Base-by-base conservation (phyloP, 2,329 filamentous ascomycete species). In the Fusarium chaquense region DNA sequence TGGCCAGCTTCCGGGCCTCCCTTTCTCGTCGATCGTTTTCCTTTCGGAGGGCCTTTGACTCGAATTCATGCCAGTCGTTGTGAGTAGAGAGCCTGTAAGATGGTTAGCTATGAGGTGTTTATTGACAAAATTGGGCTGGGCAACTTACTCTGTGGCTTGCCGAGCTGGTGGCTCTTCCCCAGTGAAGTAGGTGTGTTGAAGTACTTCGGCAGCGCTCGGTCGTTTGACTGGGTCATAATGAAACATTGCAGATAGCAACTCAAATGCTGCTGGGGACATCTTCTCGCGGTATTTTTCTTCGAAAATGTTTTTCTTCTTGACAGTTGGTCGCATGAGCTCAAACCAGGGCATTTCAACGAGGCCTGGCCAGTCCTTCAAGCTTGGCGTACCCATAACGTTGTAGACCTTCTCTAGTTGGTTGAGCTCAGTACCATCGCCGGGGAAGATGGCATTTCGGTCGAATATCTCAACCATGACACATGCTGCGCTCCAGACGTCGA, bases 391-490 rank as follows among this genome's bases (percentile, higher is more conserved):
- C 46, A 99, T 86, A 6, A 97, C 86, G 52, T 91, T 90, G 80
- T 98, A 98, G n/a, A 99, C 95, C 81, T 97, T 98, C 71, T 98
- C 94, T 5, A 99, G 85, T 78, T 99, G 96, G 75, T 91, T 97
- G 71, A 98, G 92, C 79, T 99, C 96, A n/a, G 92, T 92, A 26
- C 95, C 95, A 75, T 98, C 94, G 8, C 96, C 96, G 0, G 96
- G 93, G 77, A 99, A 99, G 66, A 98, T 96, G 67, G 96, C 93
- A 73, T 93, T 91, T 38, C 92, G 89, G 2, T 93, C 97, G 78
- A 99, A 98, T 66, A 99, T 97, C 78, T 99, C 96, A 47, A 98
- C 90, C 77, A 98, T 91, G 2, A 99, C 96, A 76, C 96, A 99
- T 2, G 95, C 96, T 3, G 96, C 96, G 76, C 94, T 97, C 96